Evolutionary conservation across 2,329 filamentous ascomycete genomes (phyloP).

Genomic region (Claviceps sp.): DNA sequence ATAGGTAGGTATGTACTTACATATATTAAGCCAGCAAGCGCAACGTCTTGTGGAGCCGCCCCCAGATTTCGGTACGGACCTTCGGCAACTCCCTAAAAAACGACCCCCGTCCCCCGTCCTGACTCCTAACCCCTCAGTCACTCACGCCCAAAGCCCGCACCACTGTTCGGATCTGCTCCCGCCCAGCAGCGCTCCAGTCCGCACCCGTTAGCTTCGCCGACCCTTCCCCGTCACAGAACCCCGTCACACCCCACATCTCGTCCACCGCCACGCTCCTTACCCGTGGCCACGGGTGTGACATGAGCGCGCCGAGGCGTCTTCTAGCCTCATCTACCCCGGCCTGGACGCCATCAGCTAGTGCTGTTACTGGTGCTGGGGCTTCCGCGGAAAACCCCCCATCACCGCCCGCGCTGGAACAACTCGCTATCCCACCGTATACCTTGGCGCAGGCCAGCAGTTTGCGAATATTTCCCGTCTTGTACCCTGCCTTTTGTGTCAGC

Average conservation of each 20-base stretch:
- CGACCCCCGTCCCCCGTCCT: not conserved
- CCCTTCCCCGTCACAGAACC: conserved; percentile 14
- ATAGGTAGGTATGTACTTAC: no score
- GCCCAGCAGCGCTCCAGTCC: conserved; percentile 45
- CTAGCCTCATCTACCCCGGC: conserved; percentile 38
- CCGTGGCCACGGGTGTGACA: conserved; percentile 72
- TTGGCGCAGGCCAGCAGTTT: conserved; percentile 71
- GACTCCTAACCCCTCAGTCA: not conserved
- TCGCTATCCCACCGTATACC: conserved; percentile 60
- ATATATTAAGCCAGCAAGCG: no score
- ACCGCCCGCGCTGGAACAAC: conserved; percentile 22
- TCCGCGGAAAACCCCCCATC: not conserved
- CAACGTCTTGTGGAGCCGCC: no score
- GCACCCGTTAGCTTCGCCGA: conserved; percentile 31
- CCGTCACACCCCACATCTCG: conserved; percentile 39
- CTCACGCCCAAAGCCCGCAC: conserved; percentile 29
- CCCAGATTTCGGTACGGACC: no score
- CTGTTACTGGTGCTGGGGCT: not conserved
- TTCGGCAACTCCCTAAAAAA: no score
- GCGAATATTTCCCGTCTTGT: conserved; percentile 68
- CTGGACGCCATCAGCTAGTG: conserved; percentile 4
- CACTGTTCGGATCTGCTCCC: conserved; percentile 27
- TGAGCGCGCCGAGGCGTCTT: conserved; percentile 57
- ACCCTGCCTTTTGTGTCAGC: conserved; percentile 63
- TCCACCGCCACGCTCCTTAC: conserved; percentile 49